phyloP scores from a whole-genome alignment of 1,284 basidiomycete genomes.

The Phlebopus sp. region DNA sequence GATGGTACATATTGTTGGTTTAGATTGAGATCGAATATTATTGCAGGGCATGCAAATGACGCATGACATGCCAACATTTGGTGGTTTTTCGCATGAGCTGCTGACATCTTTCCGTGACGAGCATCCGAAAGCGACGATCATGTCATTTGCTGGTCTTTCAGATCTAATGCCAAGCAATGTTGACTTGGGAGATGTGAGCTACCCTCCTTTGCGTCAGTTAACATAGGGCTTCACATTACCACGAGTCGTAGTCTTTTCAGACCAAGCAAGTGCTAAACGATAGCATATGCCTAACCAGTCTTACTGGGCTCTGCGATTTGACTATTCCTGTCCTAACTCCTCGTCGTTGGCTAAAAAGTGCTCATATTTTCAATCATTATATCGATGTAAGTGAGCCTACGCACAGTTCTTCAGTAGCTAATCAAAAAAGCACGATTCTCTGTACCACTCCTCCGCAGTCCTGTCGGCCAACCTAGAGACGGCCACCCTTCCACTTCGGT shows the following conservation, averaged over 20 bases:
- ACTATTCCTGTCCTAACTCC: constrained; percentile 56
- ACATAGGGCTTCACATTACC: constrained; percentile 4
- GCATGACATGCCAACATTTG: constrained; percentile 61
- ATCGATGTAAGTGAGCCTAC: constrained; percentile 39
- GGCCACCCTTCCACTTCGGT: constrained; percentile 65
- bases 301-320: constrained; percentile 53
- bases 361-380: constrained; percentile 43
- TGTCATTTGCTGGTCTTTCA: constrained; percentile 59
- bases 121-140: constrained; percentile 51
- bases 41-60: constrained; percentile 65
- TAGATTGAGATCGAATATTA: constrained; percentile 4
- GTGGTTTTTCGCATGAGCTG: constrained; percentile 58
- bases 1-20: neutral
- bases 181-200: constrained; percentile 45
- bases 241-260: constrained; percentile 28
- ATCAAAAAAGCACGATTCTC: constrained; percentile 36
- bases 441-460: constrained; percentile 61
- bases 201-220: constrained; percentile 3
- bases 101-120: constrained; percentile 63
- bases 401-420: constrained; percentile 6
- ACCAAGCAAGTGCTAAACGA: constrained; percentile 52
- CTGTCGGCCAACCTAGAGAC: constrained; percentile 68
- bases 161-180: constrained; percentile 33
- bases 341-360: constrained; percentile 34
- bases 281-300: constrained; percentile 51